Evolutionary conservation across 177 flowering plant genomes (phyloP).

Genomic region (Telopea speciosissima): DNA sequence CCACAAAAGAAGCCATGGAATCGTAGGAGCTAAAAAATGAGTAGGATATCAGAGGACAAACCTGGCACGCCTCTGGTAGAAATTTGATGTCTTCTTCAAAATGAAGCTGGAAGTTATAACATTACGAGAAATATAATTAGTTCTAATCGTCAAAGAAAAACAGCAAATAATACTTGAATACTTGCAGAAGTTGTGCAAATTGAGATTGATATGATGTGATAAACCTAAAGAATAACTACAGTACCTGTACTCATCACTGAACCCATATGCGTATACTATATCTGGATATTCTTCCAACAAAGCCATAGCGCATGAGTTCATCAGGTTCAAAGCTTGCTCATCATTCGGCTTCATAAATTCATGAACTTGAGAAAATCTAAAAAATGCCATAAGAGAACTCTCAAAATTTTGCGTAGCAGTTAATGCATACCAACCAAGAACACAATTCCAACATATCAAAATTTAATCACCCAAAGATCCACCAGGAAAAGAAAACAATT

Average conservation of each 20-base stretch:
- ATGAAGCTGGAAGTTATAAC: conserved; percentile 54
- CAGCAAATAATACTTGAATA: background rate
- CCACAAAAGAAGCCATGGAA: background rate
- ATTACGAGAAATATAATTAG: conserved; percentile 3
- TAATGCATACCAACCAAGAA: conserved; percentile 1
- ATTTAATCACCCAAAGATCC: background rate
- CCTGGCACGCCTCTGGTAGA: conserved; percentile 65
- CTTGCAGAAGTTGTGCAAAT: background rate
- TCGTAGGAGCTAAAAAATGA: background rate
- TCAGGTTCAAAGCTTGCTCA: conserved; percentile 69
- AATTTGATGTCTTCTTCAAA: conserved; percentile 52
- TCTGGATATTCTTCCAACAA: conserved; percentile 64
- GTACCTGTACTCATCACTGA: conserved; percentile 92
- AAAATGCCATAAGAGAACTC: conserved; percentile 14
- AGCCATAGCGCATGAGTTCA: conserved; percentile 82
- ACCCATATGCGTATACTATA: conserved; percentile 68
- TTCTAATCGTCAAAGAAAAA: background rate
- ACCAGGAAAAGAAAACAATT: too few species aligned
- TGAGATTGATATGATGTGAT: background rate
- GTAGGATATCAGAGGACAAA: conserved; percentile 17
- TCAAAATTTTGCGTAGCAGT: conserved; percentile 4
- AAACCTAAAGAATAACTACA: background rate
- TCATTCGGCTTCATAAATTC: conserved; percentile 91
- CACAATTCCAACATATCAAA: background rate
- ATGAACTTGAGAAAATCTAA: conserved; percentile 78